These are phyloP conservation scores for Fraxinus excelsior DNA, from an alignment of 257 asterid genomes.

Conservation along the genomic window DNA sequence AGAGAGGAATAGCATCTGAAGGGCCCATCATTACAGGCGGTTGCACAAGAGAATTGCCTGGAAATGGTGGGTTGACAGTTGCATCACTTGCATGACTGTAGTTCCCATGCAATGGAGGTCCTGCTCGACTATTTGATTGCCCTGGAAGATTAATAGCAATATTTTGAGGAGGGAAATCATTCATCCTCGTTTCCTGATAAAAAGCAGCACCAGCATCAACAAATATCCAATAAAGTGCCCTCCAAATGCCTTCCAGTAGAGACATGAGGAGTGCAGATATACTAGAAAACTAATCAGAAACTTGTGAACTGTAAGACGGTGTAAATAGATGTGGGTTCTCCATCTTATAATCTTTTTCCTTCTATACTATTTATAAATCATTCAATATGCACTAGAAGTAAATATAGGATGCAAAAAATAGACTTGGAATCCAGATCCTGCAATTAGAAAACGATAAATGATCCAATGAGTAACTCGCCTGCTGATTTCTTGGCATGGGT, in stretches of 20 bases:
- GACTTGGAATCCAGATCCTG: not conserved
- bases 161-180: constrained; percentile 62
- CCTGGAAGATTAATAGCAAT: constrained; percentile 55
- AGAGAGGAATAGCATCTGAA: constrained; percentile 64
- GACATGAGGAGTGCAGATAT: not conserved
- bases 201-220: constrained; percentile 25
- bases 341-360: constrained; percentile 9
- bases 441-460: not conserved
- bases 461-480: constrained; percentile 43
- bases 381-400: not conserved
- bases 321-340: not conserved
- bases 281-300: constrained; percentile 1
- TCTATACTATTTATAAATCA: not conserved
- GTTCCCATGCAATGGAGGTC: constrained; percentile 61
- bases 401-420: not conserved
- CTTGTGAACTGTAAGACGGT: not conserved
- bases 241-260: not conserved
- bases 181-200: constrained; percentile 69
- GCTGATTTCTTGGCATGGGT: constrained; percentile 71
- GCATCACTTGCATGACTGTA: constrained; percentile 59
- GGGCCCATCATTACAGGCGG: constrained; percentile 64
- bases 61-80: constrained; percentile 59
- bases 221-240: constrained; percentile 19
- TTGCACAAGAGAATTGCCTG: constrained; percentile 54
- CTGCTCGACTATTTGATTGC: constrained; percentile 46